These are phyloP conservation scores for Candida silvicultrix DNA, from an alignment of 805 yeast genomes.

Conservation along the genomic window DNA sequence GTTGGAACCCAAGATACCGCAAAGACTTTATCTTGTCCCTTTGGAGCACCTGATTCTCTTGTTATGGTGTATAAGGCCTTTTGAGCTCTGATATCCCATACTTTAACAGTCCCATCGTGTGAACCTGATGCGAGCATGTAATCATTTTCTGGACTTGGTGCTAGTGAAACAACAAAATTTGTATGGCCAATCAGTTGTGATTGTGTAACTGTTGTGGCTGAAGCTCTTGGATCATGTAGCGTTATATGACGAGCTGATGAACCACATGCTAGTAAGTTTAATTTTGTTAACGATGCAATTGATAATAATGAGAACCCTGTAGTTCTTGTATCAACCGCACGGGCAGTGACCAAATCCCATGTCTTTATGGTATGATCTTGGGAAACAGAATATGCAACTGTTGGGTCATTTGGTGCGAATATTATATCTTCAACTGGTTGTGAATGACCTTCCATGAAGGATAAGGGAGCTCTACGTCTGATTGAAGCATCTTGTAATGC, in stretches of 20 bases:
- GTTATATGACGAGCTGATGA: slow-evolving; percentile 97
- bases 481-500: slow-evolving; percentile 71
- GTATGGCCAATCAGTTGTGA: slow-evolving; percentile 84
- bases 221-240: slow-evolving; percentile 82
- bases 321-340: slow-evolving; percentile 80
- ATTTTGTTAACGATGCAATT: slow-evolving; percentile 56
- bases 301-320: slow-evolving; percentile 84
- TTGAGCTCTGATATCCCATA: slow-evolving; percentile 93
- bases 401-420: slow-evolving; percentile 64
- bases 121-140: slow-evolving; percentile 85
- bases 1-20: slow-evolving; percentile 79
- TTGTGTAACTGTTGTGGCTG: slow-evolving; percentile 53
- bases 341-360: slow-evolving; percentile 89
- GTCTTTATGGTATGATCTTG: slow-evolving; percentile 95
- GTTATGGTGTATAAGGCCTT: slow-evolving; percentile 76
- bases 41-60: slow-evolving; percentile 51
- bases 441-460: slow-evolving; percentile 72
- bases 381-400: slow-evolving; percentile 90
- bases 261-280: slow-evolving; percentile 81
- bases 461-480: slow-evolving; percentile 76
- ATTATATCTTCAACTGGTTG: slow-evolving; percentile 84
- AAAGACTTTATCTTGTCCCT: slow-evolving; percentile 61
- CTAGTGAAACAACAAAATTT: slow-evolving; percentile 80
- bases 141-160: slow-evolving; percentile 69
- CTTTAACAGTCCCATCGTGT: slow-evolving; percentile 93